These are phyloP conservation scores for Solanum arcanum DNA, from an alignment of 257 asterid species.

Conservation along the genomic window DNA sequence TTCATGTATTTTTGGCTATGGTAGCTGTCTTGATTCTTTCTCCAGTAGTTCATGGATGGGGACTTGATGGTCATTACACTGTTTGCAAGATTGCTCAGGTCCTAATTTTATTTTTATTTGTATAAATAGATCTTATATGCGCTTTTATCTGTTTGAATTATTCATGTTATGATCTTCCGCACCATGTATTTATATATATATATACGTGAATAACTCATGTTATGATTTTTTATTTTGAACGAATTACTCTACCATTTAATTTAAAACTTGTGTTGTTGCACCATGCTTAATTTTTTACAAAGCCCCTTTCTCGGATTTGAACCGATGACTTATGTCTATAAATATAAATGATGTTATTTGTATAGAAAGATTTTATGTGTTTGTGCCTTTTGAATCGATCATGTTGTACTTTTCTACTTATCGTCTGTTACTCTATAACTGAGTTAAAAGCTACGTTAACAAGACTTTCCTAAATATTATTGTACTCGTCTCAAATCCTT, in stretches of 20 bases:
- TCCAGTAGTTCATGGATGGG: constrained; percentile 64
- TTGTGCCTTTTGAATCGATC: not conserved
- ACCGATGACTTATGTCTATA: not conserved
- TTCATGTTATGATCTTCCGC: no score
- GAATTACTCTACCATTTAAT: not conserved
- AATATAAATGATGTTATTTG: not conserved
- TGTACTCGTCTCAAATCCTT: no score
- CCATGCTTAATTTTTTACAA: not conserved
- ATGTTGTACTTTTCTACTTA: not conserved
- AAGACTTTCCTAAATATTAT: no score
- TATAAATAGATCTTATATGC: no score
- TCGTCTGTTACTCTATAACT: not conserved
- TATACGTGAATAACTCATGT: not conserved
- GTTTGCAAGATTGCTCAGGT: constrained; percentile 79
- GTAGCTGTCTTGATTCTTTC: constrained; percentile 15
- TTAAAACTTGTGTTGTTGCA: not conserved
- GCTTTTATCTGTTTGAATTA: no score
- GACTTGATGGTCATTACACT: constrained; percentile 68
- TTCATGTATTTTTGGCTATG: constrained; percentile 6
- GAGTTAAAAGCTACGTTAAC: not conserved
- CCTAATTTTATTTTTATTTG: not conserved
- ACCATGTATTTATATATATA: no score
- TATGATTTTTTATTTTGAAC: not conserved
- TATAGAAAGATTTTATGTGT: not conserved
- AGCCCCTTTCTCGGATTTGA: no score